Conservation (phyloP, 1,139 yeast species). For the Debaryomyces nepalensis region DNA sequence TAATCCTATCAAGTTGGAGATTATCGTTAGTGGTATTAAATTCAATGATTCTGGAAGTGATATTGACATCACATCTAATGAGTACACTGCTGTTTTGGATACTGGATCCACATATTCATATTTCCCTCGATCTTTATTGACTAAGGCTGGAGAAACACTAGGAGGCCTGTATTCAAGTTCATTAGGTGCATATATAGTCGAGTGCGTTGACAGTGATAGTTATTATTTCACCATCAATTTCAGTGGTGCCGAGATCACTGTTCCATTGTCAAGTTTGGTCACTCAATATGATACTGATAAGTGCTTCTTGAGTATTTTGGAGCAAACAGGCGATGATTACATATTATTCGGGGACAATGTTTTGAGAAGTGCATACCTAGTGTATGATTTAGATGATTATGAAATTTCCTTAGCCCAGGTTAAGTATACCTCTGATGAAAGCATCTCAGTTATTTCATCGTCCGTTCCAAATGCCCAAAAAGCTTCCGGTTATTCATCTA, state of each 20-base stretch:
- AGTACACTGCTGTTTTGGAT: slow-evolving; percentile 43
- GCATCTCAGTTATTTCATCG: slow-evolving; percentile 46
- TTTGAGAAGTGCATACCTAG: slow-evolving; percentile 74
- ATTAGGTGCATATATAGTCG: slow-evolving; percentile 21
- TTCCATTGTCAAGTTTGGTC: slow-evolving; percentile 38
- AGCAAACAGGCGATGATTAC: slow-evolving; percentile 25
- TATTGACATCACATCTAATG: slow-evolving; percentile 21
- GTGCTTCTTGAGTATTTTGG: slow-evolving; percentile 38
- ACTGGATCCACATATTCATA: slow-evolving; percentile 48
- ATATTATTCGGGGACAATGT: slow-evolving; percentile 71
- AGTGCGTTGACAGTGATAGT: slow-evolving; percentile 26
- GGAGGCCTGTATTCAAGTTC: slow-evolving; percentile 26
- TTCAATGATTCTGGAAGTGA: slow-evolving; percentile 18
- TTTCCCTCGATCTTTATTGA: slow-evolving; percentile 33
- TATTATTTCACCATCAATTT: slow-evolving; percentile 38
- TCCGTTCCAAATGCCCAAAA: slow-evolving; percentile 50
- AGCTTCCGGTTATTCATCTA: slow-evolving; percentile 15
- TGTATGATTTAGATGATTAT: slow-evolving; percentile 70
- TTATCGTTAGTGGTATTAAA: slow-evolving; percentile 27
- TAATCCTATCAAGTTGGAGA: slow-evolving; percentile 32
- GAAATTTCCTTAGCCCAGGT: slow-evolving; percentile 74
- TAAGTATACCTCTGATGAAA: slow-evolving; percentile 38
- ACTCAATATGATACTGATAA: slow-evolving; percentile 16
- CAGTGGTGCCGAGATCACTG: slow-evolving; percentile 41
- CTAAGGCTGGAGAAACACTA: slow-evolving; percentile 32